Evolutionary conservation across 2,329 filamentous ascomycete species (phyloP).

Genomic region (Achaetomium macrosporum): DNA sequence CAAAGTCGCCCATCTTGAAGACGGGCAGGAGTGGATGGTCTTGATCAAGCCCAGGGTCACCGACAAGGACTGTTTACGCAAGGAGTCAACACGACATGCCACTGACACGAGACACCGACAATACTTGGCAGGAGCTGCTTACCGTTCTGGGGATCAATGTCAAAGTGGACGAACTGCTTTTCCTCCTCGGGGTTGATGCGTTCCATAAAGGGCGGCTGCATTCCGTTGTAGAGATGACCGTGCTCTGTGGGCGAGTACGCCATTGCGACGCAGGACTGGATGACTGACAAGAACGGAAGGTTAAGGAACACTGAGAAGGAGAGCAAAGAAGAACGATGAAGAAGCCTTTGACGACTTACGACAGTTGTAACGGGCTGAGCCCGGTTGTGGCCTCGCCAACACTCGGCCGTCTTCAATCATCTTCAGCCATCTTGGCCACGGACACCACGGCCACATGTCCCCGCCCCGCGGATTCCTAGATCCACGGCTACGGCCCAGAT

Average conservation of each 20-base stretch:
- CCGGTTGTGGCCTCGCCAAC: too few relatives aligned
- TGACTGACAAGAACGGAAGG: background rate
- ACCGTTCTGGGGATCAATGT: conserved; percentile 8
- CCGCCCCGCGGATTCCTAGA: too few relatives aligned
- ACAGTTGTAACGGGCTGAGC: too few relatives aligned
- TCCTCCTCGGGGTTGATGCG: background rate
- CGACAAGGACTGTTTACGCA: background rate
- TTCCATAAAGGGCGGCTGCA: background rate
- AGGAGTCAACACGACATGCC: background rate
- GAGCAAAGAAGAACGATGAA: too few relatives aligned
- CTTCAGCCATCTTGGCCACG: too few relatives aligned
- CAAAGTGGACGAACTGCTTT: background rate
- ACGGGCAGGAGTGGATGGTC: background rate
- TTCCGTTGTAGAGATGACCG: background rate
- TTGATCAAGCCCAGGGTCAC: background rate
- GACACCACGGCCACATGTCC: too few relatives aligned
- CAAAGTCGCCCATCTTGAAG: conserved; percentile 5
- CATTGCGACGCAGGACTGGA: background rate
- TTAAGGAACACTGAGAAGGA: too few relatives aligned
- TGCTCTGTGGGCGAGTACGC: background rate
- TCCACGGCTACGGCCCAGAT: too few relatives aligned
- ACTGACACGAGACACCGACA: background rate
- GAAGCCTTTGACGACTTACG: too few relatives aligned
- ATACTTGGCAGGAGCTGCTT: background rate
- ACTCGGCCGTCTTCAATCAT: too few relatives aligned